Conservation (phyloP, 352 stramenopile genomes). For the Peronospora farinosa region DNA sequence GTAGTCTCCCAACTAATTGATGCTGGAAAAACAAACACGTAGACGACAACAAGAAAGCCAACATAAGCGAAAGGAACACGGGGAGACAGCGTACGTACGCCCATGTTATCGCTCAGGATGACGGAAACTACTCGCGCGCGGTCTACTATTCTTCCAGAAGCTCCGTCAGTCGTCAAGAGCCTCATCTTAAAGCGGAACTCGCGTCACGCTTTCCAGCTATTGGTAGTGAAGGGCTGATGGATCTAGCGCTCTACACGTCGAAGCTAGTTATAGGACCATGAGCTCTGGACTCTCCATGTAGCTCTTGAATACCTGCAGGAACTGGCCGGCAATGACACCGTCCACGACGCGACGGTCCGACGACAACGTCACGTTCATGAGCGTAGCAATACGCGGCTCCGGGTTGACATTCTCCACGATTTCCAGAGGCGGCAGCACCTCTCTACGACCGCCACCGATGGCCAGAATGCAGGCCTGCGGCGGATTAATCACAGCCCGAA, state of each 20-base stretch:
- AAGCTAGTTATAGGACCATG: conserved; percentile 45
- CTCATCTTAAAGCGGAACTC: not conserved
- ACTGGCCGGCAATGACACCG: conserved; percentile 93
- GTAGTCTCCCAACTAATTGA: too few relatives aligned
- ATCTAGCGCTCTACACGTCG: conserved; percentile 25
- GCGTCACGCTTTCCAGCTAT: conserved; percentile 11
- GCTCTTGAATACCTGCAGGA: conserved; percentile 92
- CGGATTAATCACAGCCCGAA: conserved; percentile 98
- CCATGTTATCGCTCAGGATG: conserved; percentile 26
- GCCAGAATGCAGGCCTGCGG: conserved; percentile 98
- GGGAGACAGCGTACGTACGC: conserved; percentile 19
- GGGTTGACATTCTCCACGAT: conserved; percentile 52
- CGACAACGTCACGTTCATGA: conserved; percentile 95
- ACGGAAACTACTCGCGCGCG: conserved; percentile 15
- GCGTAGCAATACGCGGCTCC: conserved; percentile 84
- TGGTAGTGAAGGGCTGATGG: conserved; percentile 18
- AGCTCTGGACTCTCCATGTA: conserved; percentile 96
- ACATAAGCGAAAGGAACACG: conserved; percentile 2
- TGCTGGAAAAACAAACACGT: too few relatives aligned
- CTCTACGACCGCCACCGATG: conserved; percentile 89
- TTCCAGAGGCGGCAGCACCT: conserved; percentile 63
- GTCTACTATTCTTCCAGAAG: not conserved
- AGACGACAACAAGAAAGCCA: not conserved
- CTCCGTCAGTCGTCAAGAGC: conserved; percentile 5
- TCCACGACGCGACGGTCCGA: conserved; percentile 96